Evolutionary conservation across 2,329 filamentous ascomycete species (phyloP).

Genomic region (Diaporthe velutina): DNA sequence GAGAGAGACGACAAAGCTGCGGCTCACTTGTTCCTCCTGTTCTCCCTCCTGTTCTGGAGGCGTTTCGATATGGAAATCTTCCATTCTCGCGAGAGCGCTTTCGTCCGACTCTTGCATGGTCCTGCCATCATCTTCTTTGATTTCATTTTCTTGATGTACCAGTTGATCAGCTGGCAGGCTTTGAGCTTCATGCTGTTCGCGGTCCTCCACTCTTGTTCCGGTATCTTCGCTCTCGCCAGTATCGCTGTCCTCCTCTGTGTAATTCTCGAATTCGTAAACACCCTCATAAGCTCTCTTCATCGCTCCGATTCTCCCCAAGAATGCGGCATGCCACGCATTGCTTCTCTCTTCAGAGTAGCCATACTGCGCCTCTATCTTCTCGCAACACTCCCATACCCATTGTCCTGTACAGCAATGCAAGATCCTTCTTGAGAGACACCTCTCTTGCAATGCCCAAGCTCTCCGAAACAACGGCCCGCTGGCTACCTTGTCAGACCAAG

Average conservation of each 20-base stretch:
- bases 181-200: neutral
- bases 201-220: neutral
- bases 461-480: neutral
- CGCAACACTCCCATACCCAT: conserved; percentile 18
- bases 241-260: neutral
- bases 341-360: neutral
- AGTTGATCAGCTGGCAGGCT: neutral
- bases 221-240: neutral
- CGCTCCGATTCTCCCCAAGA: neutral
- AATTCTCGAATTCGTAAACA: conserved; percentile 3
- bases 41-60: neutral
- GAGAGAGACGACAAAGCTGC: neutral
- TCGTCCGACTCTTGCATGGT: neutral
- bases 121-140: neutral
- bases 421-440: conserved; percentile 2
- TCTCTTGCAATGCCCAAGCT: conserved; percentile 18
- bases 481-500: conserved; percentile 4
- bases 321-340: neutral
- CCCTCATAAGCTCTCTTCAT: conserved; percentile 9
- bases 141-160: neutral
- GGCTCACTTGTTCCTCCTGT: neutral
- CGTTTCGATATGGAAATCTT: neutral
- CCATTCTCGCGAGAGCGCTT: neutral
- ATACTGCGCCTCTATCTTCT: conserved; percentile 2
- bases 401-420: conserved; percentile 3